Conservation (phyloP, 306 rosid species). For the Mimosa bimucronata region DNA sequence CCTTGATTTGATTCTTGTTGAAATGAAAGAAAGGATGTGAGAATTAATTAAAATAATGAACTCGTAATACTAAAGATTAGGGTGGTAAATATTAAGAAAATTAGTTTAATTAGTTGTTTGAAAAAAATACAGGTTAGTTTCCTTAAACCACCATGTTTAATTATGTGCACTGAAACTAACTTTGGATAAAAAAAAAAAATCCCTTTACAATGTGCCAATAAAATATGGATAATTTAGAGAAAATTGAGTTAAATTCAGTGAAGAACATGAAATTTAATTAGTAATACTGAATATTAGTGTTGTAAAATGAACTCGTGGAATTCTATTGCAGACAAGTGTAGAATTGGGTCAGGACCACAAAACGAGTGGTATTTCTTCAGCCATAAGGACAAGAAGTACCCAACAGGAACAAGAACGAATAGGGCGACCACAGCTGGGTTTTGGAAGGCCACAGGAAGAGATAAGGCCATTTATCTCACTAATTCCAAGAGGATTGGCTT, state of each 20-base stretch:
- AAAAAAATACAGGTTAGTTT: neutral
- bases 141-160: no score
- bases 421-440: slow-evolving; percentile 96
- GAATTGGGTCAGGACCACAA: slow-evolving; percentile 92
- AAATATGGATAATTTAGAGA: no score
- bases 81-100: no score
- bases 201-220: no score
- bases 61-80: no score
- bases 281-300: neutral
- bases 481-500: slow-evolving; percentile 84
- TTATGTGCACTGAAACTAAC: no score
- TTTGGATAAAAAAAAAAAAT: no score
- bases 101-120: neutral
- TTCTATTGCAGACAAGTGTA: slow-evolving; percentile 68
- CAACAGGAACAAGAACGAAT: slow-evolving; percentile 95
- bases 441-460: slow-evolving; percentile 99
- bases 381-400: slow-evolving; percentile 96
- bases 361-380: slow-evolving; percentile 98
- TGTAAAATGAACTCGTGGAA: neutral
- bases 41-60: no score
- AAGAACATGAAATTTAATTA: neutral
- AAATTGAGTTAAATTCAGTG: neutral
- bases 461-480: slow-evolving; percentile 78
- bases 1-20: no score
- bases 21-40: no score